A percentile compares a stretch with the other conserved stretches of the same genome.
Conservation (phyloP, 768 basidiomycete genomes). For the Suillus placidus region DNA sequence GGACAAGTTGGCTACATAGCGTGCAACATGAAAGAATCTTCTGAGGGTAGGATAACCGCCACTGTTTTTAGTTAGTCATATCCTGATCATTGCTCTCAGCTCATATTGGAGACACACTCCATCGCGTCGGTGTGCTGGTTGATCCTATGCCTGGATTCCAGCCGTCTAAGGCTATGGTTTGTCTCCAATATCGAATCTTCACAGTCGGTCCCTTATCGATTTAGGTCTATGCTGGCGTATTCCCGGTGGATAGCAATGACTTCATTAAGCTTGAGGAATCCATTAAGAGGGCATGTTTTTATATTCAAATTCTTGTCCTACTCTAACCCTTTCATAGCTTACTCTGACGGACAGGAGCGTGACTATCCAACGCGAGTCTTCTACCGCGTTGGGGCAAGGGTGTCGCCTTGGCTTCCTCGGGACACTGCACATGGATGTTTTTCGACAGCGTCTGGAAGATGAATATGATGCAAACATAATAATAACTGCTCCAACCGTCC, state of each 20-base stretch:
- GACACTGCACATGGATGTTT: slow-evolving; percentile 95
- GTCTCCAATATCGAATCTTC: slow-evolving; percentile 3
- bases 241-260: slow-evolving; percentile 88
- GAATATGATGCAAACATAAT: slow-evolving; percentile 95
- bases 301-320: slow-evolving; percentile 12
- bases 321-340: slow-evolving; percentile 47
- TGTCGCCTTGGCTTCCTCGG: slow-evolving; percentile 95
- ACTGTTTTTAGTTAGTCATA: background rate
- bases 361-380: slow-evolving; percentile 88
- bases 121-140: slow-evolving; percentile 71
- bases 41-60: slow-evolving; percentile 64
- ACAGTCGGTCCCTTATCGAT: slow-evolving; percentile 7
- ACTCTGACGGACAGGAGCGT: slow-evolving; percentile 89
- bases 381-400: slow-evolving; percentile 93
- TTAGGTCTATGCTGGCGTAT: slow-evolving; percentile 93
- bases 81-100: slow-evolving; percentile 48
- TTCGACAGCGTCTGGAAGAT: slow-evolving; percentile 94
- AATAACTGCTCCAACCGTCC: slow-evolving; percentile 94
- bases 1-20: slow-evolving; percentile 90
- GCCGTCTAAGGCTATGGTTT: slow-evolving; percentile 91
- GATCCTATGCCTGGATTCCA: slow-evolving; percentile 90
- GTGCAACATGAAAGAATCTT: slow-evolving; percentile 97
- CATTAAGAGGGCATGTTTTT: slow-evolving; percentile 71
- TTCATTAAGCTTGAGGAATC: slow-evolving; percentile 96
- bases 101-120: slow-evolving; percentile 91